phyloP scores from a whole-genome alignment of 2,329 filamentous ascomycete genomes.

The Bipolaris sorokiniana region DNA sequence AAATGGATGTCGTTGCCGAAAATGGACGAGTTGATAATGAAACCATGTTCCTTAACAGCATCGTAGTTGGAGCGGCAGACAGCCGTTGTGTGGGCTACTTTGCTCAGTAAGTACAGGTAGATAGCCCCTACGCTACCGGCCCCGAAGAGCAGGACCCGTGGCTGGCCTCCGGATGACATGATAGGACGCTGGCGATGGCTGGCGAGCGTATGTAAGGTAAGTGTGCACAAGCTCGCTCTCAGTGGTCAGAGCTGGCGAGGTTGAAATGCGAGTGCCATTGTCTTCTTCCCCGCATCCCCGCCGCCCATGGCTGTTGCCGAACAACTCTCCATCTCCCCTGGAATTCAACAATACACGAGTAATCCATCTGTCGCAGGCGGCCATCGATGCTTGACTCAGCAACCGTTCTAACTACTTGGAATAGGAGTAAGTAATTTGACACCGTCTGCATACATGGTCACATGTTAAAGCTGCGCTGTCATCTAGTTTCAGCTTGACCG shows the following conservation, averaged over 20 bases:
- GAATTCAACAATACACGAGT: conserved; percentile 3
- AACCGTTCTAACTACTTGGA: not conserved
- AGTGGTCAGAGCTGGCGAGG: not conserved
- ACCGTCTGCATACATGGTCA: too few relatives aligned
- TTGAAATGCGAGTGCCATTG: not conserved
- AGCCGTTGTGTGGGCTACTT: conserved; percentile 51
- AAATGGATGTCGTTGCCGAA: conserved; percentile 47
- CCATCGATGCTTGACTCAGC: not conserved
- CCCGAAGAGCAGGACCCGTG: conserved; percentile 50
- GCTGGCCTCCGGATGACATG: conserved; percentile 13
- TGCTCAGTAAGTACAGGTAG: conserved; percentile 52
- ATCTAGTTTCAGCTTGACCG: not conserved
- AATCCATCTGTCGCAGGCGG: not conserved
- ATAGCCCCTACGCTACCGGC: conserved; percentile 52
- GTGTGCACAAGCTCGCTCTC: not conserved
- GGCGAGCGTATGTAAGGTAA: not conserved
- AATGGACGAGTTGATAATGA: conserved; percentile 50
- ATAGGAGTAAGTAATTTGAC: too few relatives aligned
- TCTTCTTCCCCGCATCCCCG: not conserved
- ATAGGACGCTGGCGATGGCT: not conserved
- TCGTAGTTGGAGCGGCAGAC: conserved; percentile 56
- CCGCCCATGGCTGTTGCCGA: not conserved
- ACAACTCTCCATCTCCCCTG: not conserved
- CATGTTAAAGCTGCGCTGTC: not conserved
- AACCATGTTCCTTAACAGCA: conserved; percentile 50